A percentile compares a stretch with the other conserved stretches of the same genome.
phyloP scores from a whole-genome alignment of 208 protist species.

The Wallacemonas sp. region DNA sequence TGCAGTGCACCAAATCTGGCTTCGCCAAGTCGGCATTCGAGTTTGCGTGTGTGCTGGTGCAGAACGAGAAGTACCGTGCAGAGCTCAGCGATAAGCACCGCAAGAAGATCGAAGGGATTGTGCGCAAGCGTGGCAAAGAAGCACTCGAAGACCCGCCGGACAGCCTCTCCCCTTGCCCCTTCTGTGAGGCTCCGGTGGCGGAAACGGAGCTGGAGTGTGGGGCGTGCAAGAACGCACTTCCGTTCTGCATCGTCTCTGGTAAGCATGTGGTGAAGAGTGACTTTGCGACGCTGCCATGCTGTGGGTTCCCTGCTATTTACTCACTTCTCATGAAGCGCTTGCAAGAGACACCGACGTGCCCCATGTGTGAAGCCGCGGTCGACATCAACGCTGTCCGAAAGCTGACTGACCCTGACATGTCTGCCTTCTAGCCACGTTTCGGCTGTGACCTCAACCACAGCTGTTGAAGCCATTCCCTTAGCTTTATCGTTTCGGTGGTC shows the following conservation, averaged over 20 bases:
- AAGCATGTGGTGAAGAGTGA: constrained; percentile 91
- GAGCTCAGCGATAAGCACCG: constrained; percentile 93
- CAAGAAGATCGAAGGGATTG: constrained; percentile 96
- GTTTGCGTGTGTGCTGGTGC: constrained; percentile 94
- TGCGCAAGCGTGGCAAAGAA: constrained; percentile 86
- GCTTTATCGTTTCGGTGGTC: too few relatives aligned
- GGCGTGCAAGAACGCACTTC: constrained; percentile 93
- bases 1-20: constrained; percentile 93
- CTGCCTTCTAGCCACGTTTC: constrained; percentile 17
- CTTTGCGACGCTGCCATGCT: constrained; percentile 88
- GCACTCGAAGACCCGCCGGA: constrained; percentile 87
- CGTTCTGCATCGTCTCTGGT: constrained; percentile 95
- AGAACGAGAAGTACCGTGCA: constrained; percentile 92
- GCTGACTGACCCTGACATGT: constrained; percentile 63
- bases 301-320: constrained; percentile 90
- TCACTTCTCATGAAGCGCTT: constrained; percentile 69
- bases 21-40: constrained; percentile 95
- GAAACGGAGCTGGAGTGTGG: constrained; percentile 94
- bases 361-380: constrained; percentile 81
- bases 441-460: too few relatives aligned
- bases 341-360: constrained; percentile 56
- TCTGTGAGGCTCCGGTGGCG: constrained; percentile 84
- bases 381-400: constrained; percentile 81
- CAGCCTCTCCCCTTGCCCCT: constrained; percentile 88
- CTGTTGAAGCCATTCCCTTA: too few relatives aligned